Conservation (phyloP, 2,329 filamentous ascomycete genomes). For the Peltaster fructicola region DNA sequence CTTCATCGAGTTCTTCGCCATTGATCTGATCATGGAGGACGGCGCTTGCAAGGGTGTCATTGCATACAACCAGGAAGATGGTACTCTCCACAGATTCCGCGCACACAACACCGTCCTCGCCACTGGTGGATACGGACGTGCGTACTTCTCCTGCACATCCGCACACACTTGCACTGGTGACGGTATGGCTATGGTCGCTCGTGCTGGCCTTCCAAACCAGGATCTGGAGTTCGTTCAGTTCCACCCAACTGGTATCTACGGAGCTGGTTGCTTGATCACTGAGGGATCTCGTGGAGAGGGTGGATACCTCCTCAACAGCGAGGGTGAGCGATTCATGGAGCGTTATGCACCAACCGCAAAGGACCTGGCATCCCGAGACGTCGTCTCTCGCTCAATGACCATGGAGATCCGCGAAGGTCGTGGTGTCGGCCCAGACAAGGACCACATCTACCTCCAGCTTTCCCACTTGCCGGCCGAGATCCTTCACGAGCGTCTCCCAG, state of each 20-base stretch:
- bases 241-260: slow-evolving; percentile 98
- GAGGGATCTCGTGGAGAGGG: slow-evolving; percentile 96
- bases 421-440: slow-evolving; percentile 91
- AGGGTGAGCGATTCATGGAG: slow-evolving; percentile 99
- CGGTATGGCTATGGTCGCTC: slow-evolving; percentile 97
- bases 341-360: slow-evolving; percentile 94
- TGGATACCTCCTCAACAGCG: slow-evolving; percentile 90
- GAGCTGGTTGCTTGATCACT: slow-evolving; percentile 92
- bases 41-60: slow-evolving; percentile 92
- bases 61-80: slow-evolving; percentile 97
- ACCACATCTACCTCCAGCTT: slow-evolving; percentile 96
- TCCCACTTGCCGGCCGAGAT: slow-evolving; percentile 86
- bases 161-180: slow-evolving; percentile 98
- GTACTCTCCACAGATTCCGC: slow-evolving; percentile 90
- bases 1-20: slow-evolving; percentile 98
- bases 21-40: slow-evolving; percentile 94
- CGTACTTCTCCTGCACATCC: slow-evolving; percentile 96
- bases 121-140: slow-evolving; percentile 91
- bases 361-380: slow-evolving; percentile 90
- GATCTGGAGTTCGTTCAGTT: slow-evolving; percentile 99
- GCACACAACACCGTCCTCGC: slow-evolving; percentile 93
- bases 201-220: slow-evolving; percentile 94
- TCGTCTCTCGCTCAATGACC: slow-evolving; percentile 95
- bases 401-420: slow-evolving; percentile 95
- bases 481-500: slow-evolving; percentile 86